Base-by-base conservation (phyloP, 768 basidiomycete species). In the Royoungia palumana region DNA sequence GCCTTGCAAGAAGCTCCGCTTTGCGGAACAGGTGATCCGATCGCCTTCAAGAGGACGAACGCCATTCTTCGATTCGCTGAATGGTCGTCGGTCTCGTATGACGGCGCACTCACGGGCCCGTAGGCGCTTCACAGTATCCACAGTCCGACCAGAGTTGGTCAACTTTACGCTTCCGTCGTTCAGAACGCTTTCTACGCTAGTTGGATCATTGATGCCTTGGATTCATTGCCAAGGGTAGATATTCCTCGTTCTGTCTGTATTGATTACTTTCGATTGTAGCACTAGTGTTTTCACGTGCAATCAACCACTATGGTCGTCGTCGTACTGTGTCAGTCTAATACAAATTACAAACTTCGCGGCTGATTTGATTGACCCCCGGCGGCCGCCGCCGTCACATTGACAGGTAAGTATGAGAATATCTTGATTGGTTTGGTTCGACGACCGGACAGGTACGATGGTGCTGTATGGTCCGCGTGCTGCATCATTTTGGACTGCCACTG, bases 151-250 rank as follows among this genome's bases (percentile, higher is more conserved):
- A 6, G 57, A 67, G 44, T 44, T 53, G 47, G 49, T 70, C 9
- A 50, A 67, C 36, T 66, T 68, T n/a, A 65, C 62, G 0, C 55
- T 68, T 6, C 66, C 66, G 10, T 68, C 68, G 16, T 45, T 68
- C 16, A 58, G 63, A 19, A 69, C 60, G 34, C 40, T 68, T n/a
- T 68, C 68, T 7, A 51, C 55, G 28, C 62, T 70, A 5, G 61
- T 67, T 35, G 66, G 64, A 19, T 62, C 63, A 4, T 17, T 69
- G 44, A 62, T 67, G 55, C 59, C 64, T 3, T 68, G 66, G 65
- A 49, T 63, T 20, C 59, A 54, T 20, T 67, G 50, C 21, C 39
- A 43, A 35, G 41, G 44, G 41, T 48, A 44, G 51, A 24, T n/a
- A 19, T 41, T 27, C 7, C 27, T 8, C 21, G 10, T 28, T 28